Evolutionary conservation across 2,329 filamentous ascomycete species (phyloP).

Genomic region (Seiridium unicorne): DNA sequence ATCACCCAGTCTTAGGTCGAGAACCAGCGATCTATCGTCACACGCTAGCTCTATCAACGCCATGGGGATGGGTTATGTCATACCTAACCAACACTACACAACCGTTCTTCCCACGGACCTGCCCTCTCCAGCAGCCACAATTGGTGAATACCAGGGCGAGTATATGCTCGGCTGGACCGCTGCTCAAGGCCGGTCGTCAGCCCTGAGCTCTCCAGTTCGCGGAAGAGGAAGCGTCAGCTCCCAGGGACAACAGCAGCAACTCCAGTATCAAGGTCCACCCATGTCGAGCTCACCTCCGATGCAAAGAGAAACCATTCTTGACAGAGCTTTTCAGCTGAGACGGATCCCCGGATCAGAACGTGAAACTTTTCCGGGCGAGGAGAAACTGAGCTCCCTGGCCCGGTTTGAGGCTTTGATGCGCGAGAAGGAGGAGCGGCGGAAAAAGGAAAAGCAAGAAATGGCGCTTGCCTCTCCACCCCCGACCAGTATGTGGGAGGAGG

Average conservation of each 20-base stretch:
- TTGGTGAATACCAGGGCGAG: conserved; percentile 52
- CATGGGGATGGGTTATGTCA: conserved; percentile 35
- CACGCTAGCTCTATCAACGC: conserved; percentile 50
- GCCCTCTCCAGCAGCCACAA: conserved; percentile 53
- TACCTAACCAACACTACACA: conserved; percentile 47
- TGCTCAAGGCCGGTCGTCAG: conserved; percentile 57
- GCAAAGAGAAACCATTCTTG: conserved; percentile 64
- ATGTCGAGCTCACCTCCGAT: conserved; percentile 50
- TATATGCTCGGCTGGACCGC: conserved; percentile 61
- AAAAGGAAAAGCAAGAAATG: conserved; percentile 35
- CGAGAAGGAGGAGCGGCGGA: conserved; percentile 52
- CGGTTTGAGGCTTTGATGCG: conserved; percentile 66
- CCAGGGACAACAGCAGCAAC: conserved; percentile 31
- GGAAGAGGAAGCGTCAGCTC: conserved; percentile 55
- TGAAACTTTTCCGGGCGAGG: conserved; percentile 49
- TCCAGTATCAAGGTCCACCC: conserved; percentile 21
- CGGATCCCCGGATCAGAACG: conserved; percentile 60
- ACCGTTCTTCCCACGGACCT: conserved; percentile 52
- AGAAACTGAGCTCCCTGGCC: conserved; percentile 63
- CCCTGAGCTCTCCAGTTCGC: conserved; percentile 55
- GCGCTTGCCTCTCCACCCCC: conserved; percentile 31
- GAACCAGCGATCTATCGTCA: conserved; percentile 61
- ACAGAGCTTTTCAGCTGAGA: conserved; percentile 63
- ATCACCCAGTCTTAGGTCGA: conserved; percentile 60
- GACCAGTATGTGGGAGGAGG: conserved; percentile 51